Evolutionary conservation across 2,329 filamentous ascomycete species (phyloP), one percentile per base, ranked within the genome.

Genomic region (Pseudogymnoascus sp.): DNA sequence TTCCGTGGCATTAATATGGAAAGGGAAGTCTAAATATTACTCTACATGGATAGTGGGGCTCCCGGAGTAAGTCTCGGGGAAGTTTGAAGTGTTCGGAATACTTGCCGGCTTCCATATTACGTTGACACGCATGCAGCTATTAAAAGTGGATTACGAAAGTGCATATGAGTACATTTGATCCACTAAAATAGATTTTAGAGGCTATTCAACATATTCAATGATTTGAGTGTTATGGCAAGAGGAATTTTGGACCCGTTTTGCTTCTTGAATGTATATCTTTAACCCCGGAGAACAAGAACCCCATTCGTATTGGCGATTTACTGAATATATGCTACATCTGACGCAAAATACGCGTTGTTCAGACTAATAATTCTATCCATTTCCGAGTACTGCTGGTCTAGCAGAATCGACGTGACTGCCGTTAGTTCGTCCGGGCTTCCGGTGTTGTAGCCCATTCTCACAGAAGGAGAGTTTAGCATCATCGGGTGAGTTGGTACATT

Each of bases 331-430:
- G 44, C 44, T 54, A 59, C 35, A 35, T 62, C 44, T 31, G 60
- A 39, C 13, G 33, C 54, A 41, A 62, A 62, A 57, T 60, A 60
- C 4, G 33, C 63, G 58, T 61, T 61, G 47, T 66, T 63, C 58
- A 66, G 67, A 44, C 61, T 71, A 60, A 71, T 70, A 5, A 71
- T 66, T 8, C 70, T 65, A 58, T 71, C 69, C 63, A 70, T 62
- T 26, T 67, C 69, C 4, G 65, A 64, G 35, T 66, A 71, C 39
- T 70, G 67, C 26, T 70, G 69, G 40, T 65, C 68, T 15, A 67
- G 58, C 62, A 70, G 60, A 29, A 67, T 64, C 13, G 64, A 64
- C 6, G 69, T 67, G 8, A 69, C 66, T 13, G 64, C 61, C 33
- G 64, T 63, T 8, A 68, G 40, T 26, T 70, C 66, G 31, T 69